Evolutionary conservation across 352 stramenopile species (phyloP), one percentile per base, ranked within the genome.

Genomic region (Globisporangium sylvaticum): DNA sequence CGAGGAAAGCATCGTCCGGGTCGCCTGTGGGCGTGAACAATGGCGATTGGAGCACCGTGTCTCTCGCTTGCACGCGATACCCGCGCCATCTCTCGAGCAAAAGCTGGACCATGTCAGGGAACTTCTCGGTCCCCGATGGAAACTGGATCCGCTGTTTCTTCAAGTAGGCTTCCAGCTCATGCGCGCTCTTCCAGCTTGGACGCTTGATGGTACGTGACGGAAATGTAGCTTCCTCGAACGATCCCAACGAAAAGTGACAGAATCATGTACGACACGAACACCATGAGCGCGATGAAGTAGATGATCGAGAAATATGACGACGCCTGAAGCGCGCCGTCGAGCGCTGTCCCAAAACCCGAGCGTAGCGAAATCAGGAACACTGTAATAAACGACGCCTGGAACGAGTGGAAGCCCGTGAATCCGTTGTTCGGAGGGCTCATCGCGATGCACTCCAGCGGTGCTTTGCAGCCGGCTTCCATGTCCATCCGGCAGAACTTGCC

Each of bases 231-330:
- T 9, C 79, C 83, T 39, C 87, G 82, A n/a, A 95, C 84, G 58
- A 95, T 91, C 6, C 85, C 85, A 24, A 94, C 83, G 44, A 94
- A 94, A 0, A 95, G 69, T 15, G 85, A 89, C 2, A 91, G 70
- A 46, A 94, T 92, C 83, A 92, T 94, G 70, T 91, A 94, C 42
- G 84, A 93, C 0, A 95, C 84, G 32, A 95, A 92, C 0, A 95
- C 82, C 53, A 93, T 84, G 4, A 94, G 68, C 8, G 68, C 84
- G 58, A 94, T 83, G 65, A 95, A 95, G 55, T 91, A 94, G 64
- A 91, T 66, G 61, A 95, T 87, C 3, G 79, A 76, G 55, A 92
- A 81, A 44, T 85, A 91, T 1, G 85, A 95, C 37, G 82, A 83
- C 1, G 82, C 80, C 42, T 93, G 85, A 32, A 91, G 70, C 14